phyloP scores from a whole-genome alignment of 257 asterid genomes.

The Solanum microdontum region DNA sequence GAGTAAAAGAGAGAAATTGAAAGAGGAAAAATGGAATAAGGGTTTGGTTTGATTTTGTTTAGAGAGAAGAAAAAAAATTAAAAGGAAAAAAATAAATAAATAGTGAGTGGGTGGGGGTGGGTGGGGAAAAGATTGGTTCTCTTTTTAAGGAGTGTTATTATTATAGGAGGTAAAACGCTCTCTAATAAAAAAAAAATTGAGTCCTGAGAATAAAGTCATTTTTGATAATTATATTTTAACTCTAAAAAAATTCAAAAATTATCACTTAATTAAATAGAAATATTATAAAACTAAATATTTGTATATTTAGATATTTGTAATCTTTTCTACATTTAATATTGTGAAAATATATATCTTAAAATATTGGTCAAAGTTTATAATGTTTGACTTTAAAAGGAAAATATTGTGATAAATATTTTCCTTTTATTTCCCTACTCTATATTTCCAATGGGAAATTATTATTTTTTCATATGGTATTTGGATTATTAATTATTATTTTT shows the following conservation, averaged over 20 bases:
- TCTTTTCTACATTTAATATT: too few species aligned
- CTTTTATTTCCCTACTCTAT: not conserved
- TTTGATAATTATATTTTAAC: too few species aligned
- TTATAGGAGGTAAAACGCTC: not conserved
- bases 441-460: not conserved
- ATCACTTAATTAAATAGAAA: not conserved
- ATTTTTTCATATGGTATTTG: not conserved
- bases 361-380: too few species aligned
- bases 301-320: too few species aligned
- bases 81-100: not conserved
- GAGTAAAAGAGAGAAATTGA: not conserved
- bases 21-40: not conserved
- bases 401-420: too few species aligned
- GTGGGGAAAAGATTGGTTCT: not conserved
- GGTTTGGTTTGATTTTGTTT: constrained; percentile 7
- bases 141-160: not conserved
- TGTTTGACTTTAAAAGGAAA: too few species aligned
- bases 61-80: not conserved
- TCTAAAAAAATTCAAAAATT: too few species aligned
- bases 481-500: not conserved
- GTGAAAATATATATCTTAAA: too few species aligned
- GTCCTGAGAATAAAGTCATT: rapidly evolving
- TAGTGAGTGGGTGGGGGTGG: not conserved
- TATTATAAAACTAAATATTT: not conserved
- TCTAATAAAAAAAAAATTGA: too few species aligned